These are phyloP conservation scores for Alternaria sp. DNA, from an alignment of 2,329 filamentous ascomycete genomes.

Conservation along the genomic window DNA sequence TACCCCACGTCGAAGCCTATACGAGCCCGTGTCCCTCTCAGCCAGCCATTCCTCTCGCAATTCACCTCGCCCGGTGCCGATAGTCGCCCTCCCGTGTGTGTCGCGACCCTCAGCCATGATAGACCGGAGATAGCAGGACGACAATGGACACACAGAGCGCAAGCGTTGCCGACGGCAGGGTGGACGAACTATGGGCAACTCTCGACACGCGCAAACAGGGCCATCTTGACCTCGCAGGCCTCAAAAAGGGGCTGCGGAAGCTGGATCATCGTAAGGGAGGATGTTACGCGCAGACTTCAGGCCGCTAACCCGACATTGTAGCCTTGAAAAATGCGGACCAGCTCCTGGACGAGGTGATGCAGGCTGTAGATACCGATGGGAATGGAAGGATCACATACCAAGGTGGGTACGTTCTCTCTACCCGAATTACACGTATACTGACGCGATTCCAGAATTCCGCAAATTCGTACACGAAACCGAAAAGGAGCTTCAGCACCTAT, in stretches of 20 bases:
- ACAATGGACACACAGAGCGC: constrained; percentile 77
- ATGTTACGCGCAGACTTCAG: constrained; percentile 5
- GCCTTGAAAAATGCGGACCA: constrained; percentile 89
- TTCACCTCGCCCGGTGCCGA: constrained; percentile 27
- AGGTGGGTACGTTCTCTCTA: constrained; percentile 58
- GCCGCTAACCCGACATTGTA: constrained; percentile 45
- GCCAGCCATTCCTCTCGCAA: constrained; percentile 29
- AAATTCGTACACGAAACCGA: constrained; percentile 88
- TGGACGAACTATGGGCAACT: constrained; percentile 82
- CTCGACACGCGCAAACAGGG: constrained; percentile 79
- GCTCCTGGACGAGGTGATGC: constrained; percentile 80
- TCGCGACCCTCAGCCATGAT: constrained; percentile 45
- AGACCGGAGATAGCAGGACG: constrained; percentile 45
- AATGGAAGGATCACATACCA: constrained; percentile 92
- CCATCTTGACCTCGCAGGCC: constrained; percentile 80
- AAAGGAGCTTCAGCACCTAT: constrained; percentile 79
- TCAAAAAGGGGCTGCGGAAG: constrained; percentile 82
- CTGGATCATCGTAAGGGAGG: constrained; percentile 84
- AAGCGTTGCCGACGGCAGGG: constrained; percentile 78
- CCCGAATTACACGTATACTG: constrained; percentile 15
- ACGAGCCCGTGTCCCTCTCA: constrained; percentile 20
- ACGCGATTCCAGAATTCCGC: constrained; percentile 73
- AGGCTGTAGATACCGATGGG: constrained; percentile 81
- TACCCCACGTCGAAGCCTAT: constrained; percentile 34
- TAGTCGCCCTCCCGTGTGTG: constrained; percentile 27